phyloP scores from a whole-genome alignment of 257 asterid species.

The Misopates orontium region DNA sequence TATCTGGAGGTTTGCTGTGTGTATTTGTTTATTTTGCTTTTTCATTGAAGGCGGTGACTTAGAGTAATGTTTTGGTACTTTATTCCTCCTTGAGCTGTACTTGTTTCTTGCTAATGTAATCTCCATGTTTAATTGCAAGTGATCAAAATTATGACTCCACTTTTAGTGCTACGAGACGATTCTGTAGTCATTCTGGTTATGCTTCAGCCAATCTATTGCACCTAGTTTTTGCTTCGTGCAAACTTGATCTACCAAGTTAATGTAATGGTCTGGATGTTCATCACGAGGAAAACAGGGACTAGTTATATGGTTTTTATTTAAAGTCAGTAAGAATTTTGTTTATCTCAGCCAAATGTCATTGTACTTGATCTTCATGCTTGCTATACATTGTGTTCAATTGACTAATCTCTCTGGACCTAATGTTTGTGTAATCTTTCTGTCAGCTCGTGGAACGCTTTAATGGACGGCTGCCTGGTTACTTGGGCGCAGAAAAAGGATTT shows the following conservation, averaged over 20 bases:
- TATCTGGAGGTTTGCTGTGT: not conserved
- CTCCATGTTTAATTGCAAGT: not conserved
- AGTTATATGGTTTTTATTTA: conserved; percentile 8
- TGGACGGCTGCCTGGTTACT: conserved; percentile 83
- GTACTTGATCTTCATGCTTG: conserved; percentile 9
- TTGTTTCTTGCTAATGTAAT: not conserved
- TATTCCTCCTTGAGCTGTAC: not conserved
- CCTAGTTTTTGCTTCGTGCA: conserved; percentile 2
- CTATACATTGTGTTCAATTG: not conserved
- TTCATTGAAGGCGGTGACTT: not conserved
- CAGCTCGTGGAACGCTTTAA: conserved; percentile 85
- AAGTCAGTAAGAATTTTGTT: not conserved
- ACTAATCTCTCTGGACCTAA: not conserved
- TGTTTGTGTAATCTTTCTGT: conserved; percentile 21
- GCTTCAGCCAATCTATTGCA: not conserved
- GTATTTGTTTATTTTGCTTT: not conserved
- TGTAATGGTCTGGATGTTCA: not conserved
- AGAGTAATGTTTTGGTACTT: conserved; percentile 3
- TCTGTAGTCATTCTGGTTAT: not conserved
- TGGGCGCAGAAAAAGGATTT: conserved; percentile 61
- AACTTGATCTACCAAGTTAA: not conserved
- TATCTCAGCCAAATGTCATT: not conserved
- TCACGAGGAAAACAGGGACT: too few relatives aligned
- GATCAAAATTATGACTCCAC: not conserved
- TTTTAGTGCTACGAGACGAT: too few relatives aligned